These are phyloP conservation scores for Suhomyces faveliae DNA, from an alignment of 805 yeast species.

Conservation along the genomic window DNA sequence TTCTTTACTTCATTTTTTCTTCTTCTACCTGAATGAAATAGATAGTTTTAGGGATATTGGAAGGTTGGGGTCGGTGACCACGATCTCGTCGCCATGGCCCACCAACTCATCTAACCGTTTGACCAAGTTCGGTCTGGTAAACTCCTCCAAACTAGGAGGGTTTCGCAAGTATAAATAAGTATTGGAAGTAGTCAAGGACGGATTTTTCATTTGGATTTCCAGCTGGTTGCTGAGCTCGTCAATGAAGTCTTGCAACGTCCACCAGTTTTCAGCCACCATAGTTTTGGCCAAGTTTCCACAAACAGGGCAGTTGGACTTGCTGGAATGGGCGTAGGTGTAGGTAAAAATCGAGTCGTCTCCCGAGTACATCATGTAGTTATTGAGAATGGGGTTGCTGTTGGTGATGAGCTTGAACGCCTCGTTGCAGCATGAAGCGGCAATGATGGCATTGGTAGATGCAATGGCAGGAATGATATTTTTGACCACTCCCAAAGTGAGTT, in stretches of 20 bases:
- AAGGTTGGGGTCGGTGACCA: slow-evolving; percentile 51
- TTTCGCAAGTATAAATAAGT: slow-evolving; percentile 44
- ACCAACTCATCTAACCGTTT: slow-evolving; percentile 36
- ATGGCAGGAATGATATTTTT: slow-evolving; percentile 92
- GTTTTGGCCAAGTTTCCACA: slow-evolving; percentile 54
- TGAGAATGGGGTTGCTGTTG: slow-evolving; percentile 60
- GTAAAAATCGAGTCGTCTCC: slow-evolving; percentile 80
- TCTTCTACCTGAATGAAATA: too few relatives aligned
- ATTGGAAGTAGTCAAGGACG: slow-evolving; percentile 45
- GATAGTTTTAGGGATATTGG: slow-evolving; percentile 40
- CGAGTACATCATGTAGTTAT: slow-evolving; percentile 82
- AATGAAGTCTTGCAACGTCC: slow-evolving; percentile 39
- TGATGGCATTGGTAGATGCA: slow-evolving; percentile 89
- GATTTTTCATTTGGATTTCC: slow-evolving; percentile 34
- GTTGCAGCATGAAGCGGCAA: slow-evolving; percentile 86
- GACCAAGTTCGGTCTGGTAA: slow-evolving; percentile 45
- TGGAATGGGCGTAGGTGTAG: slow-evolving; percentile 64
- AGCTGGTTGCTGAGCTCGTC: slow-evolving; percentile 34
- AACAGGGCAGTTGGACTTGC: slow-evolving; percentile 65
- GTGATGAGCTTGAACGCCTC: slow-evolving; percentile 82
- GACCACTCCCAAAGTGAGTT: slow-evolving; percentile 79
- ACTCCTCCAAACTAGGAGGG: slow-evolving; percentile 47
- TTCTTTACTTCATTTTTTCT: too few relatives aligned
- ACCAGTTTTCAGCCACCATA: slow-evolving; percentile 26
- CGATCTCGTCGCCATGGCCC: slow-evolving; percentile 45